Evolutionary conservation across 345 rosid species (phyloP).

Genomic region (Brassica juncea): DNA sequence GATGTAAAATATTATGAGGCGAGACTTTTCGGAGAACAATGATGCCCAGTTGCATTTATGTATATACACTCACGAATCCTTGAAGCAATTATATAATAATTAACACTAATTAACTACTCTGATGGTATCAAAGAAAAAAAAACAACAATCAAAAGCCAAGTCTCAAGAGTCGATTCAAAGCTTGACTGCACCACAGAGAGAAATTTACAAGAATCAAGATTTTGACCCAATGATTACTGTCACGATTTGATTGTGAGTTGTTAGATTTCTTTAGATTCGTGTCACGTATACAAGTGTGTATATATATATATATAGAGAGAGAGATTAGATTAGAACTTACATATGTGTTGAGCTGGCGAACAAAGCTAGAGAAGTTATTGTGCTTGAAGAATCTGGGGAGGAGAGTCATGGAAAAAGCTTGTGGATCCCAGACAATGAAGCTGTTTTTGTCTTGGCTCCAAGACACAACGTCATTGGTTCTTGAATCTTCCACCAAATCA

Average conservation of each 20-base stretch:
- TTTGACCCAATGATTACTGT: constrained; percentile 5
- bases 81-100: constrained; percentile 30
- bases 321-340: constrained; percentile 46
- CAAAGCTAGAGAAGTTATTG: constrained; percentile 82
- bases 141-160: constrained; percentile 22
- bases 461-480: constrained; percentile 62
- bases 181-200: neutral
- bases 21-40: constrained; percentile 24
- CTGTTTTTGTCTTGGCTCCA: constrained; percentile 71
- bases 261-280: constrained; percentile 16
- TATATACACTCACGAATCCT: constrained; percentile 21
- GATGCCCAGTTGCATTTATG: constrained; percentile 37
- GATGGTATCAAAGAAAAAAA: neutral
- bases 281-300: neutral
- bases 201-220: constrained; percentile 14
- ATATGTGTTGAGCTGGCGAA: constrained; percentile 80
- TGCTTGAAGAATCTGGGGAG: constrained; percentile 75
- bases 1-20: constrained; percentile 29
- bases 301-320: neutral
- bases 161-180: constrained; percentile 19
- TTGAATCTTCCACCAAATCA: constrained; percentile 62
- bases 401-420: constrained; percentile 50
- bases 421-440: constrained; percentile 76
- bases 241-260: constrained; percentile 23
- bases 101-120: constrained; percentile 20